Base-by-base conservation (phyloP, 192 early-diverging fungal genomes). In the Lunasporangiospora selenospora region DNA sequence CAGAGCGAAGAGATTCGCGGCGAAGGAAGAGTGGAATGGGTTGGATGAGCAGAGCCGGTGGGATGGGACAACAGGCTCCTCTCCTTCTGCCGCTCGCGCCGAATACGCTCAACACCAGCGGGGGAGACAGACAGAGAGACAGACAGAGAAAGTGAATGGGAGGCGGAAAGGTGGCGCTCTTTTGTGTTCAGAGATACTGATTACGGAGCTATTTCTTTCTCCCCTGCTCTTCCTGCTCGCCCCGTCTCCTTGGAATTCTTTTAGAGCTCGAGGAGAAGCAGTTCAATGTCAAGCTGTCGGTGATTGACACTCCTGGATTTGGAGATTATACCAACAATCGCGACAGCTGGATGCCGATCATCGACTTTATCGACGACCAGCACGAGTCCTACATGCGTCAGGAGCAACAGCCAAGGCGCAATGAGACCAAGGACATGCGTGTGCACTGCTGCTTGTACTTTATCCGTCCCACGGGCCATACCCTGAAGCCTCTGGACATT, bases 371-470 rank as follows among this genome's bases (percentile, higher is more conserved):
- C 51, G 95, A 97, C 75, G 95, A 96, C 61, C 95, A 97, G 79
- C 95, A 97, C 81, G 90, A 90, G 56, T 85, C 80, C 67, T 92
- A 94, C 62, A 86, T 97, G 84, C 85, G 88, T 67, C 89, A 90
- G 75, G 95, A 97, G 76, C 80, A 88, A 61, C 84, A 90, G 70
- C 85, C 89, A 37, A 78, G 88, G 54, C 83, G 95, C 67, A 87
- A 90, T 58, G 85, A 89, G 50, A 80, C 86, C 21, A 88, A 95
- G 63, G 94, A 97, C 75, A 83, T 96, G 83, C 86, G 95, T 47
- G 94, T 97, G 29, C 93, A 97, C 79, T 92, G 88, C 51, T 97
- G 95, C 76, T 80, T 97, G 58, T 97, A 98, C 83, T 98, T 98
- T 78, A 95, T 98, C 76, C 92, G 89, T 44, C 94, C 95, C 40